Evolutionary conservation across 495 filamentous ascomycete species (phyloP).

Genomic region (Aspergillus coremiiformis): DNA sequence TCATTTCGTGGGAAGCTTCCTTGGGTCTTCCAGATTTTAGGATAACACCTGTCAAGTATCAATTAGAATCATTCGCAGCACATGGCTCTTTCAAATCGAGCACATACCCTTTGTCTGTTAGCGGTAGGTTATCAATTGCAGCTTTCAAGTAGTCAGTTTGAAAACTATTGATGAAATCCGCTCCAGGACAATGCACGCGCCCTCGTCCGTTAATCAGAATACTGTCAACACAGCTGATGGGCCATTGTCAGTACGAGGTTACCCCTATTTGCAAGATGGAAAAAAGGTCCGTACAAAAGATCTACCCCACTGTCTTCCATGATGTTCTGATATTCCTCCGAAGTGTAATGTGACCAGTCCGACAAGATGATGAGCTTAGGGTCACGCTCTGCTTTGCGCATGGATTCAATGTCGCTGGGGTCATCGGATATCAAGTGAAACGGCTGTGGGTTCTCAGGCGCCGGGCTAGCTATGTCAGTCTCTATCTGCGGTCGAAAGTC

Average conservation of each 20-base stretch:
- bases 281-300: constrained; percentile 23
- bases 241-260: neutral
- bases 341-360: constrained; percentile 48
- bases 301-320: constrained; percentile 30
- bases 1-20: constrained; percentile 3
- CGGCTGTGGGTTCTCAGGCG: constrained; percentile 23
- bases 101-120: constrained; percentile 46
- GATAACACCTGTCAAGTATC: constrained; percentile 4
- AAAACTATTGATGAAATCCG: constrained; percentile 28
- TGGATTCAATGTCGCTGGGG: constrained; percentile 22
- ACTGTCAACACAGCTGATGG: constrained; percentile 36
- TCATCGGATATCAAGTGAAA: constrained; percentile 34
- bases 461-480: constrained; percentile 20
- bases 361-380: constrained; percentile 36
- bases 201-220: constrained; percentile 49
- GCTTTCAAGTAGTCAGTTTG: constrained; percentile 16
- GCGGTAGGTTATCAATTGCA: constrained; percentile 23
- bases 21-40: constrained; percentile 4
- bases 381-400: constrained; percentile 35
- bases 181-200: constrained; percentile 38
- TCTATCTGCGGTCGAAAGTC: neutral
- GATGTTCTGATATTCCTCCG: constrained; percentile 33
- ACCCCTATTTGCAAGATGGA: neutral
- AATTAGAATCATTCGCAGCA: neutral
- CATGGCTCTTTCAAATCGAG: neutral